Base-by-base conservation (phyloP, 169 alveolate species). In the Plasmodium adleri region DNA sequence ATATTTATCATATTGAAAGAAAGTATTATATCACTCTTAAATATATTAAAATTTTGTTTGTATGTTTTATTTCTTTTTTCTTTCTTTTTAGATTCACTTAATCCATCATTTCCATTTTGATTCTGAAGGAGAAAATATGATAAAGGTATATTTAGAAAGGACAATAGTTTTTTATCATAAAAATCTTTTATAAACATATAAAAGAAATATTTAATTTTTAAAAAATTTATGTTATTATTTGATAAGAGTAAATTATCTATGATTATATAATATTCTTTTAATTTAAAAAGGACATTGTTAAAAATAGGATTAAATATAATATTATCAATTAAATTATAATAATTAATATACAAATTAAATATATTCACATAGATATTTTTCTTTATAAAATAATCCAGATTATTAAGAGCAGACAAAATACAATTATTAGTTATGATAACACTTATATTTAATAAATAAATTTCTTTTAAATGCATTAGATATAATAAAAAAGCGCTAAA, bases 101-200 rank as follows among this genome's bases (percentile, higher is more conserved):
- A 39, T 7, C 10, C 10, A 15, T 20, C 20, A 12, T 32, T 28
- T 0, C 9, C 28, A 13, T 58, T 12, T 45, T 10, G 12, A n/a
- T 17, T 43, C 32, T 13, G 47, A 28, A n/a, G 7, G 45, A 15
- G 49, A 22, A 78, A 78, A 49, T 78, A 78, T 3, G 49, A 52
- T 45, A 78, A 8, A 13, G 89, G 89, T 12, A 66, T 13, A 43
- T 78, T 78, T 28, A 78, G 32, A 64, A 78, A 78, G 0, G 89
- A 78, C 45, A 78, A 20, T 0, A 78, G 26, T 17, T 78, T 78
- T 43, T 78, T 78, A 56, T 78, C 89, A 66, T 50, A 78, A 66
- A 78, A 78, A 52, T 78, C 89, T 63, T 76, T 68, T 52, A 78
- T 22, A 24, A 64, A 78, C 89, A 78, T 64, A 47, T 78, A 78